Evolutionary conservation across 208 protist species (phyloP), one percentile per base, ranked within the genome.

Genomic region (Crithidia acanthocephali): DNA sequence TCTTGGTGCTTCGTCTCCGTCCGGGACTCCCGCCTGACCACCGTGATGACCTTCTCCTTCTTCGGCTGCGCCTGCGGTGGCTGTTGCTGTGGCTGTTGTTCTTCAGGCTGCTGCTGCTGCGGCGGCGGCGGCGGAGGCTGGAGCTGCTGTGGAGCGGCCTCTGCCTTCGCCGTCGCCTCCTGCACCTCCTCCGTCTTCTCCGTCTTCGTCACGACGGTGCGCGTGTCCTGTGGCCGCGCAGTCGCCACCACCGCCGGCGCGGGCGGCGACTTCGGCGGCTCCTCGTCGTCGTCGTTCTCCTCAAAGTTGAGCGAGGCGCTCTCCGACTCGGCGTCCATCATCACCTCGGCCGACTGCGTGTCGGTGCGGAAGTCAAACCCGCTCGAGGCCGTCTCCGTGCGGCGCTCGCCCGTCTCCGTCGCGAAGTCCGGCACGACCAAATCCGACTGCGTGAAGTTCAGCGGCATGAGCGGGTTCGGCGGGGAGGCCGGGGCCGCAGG

Each of bases 341-440:
- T 10, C 48, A 58, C 50, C 62, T 58, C 50, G 0, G 62, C 30
- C 18, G 62, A 68, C 48, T 56, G 50, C 48, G 62, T 58, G 62
- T 68, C 62, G 48, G 62, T 68, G 50, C 50, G 62, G 23, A 47
- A 51, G 16, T 68, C 62, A 28, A 68, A 35, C 15, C 4, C 62
- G 13, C 62, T 68, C 4, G 62, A 68, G 9, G 62, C 48, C 23
- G 50, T 58, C 62, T 68, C 62, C 0, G 62, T 68, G 11, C n/a
- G 50, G 33, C 48, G 62, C 33, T 45, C 48, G 10, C 62, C 62
- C 48, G 62, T 44, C 48, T 68, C 62, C 48, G 62, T 68, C 13
- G n/a, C 11, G 33, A 47, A 35, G 48, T 68, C 33, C 22, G 48
- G 62, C 30, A 68, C 23, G 33, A 28, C 16, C 62, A 56, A 58